Conservation (phyloP, 345 rosid genomes). For the Toxicodendron radicans region DNA sequence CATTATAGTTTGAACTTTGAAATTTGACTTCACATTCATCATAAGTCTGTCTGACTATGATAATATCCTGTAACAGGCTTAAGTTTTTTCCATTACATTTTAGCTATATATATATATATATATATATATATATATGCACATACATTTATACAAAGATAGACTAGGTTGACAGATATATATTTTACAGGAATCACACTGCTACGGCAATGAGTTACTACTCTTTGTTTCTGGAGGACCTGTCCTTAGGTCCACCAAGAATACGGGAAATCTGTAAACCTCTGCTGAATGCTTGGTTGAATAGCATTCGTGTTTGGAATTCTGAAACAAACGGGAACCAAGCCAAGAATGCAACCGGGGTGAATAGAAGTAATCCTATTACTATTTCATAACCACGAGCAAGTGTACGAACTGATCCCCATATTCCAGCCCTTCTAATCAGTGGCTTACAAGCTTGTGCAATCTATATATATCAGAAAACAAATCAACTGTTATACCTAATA, state of each 20-base stretch:
- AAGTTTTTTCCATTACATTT: too few relatives aligned
- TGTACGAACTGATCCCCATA: conserved; percentile 71
- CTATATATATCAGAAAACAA: conserved; percentile 23
- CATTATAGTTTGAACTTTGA: too few relatives aligned
- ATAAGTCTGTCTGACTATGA: too few relatives aligned
- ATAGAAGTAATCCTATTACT: conserved; percentile 70
- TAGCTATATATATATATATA: background rate
- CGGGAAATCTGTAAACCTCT: conserved; percentile 92
- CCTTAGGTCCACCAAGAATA: conserved; percentile 83
- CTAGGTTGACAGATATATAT: background rate
- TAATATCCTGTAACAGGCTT: too few relatives aligned
- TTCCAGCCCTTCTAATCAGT: conserved; percentile 47
- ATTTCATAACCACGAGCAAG: conserved; percentile 76
- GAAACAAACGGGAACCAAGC: conserved; percentile 95
- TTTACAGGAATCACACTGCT: too few relatives aligned
- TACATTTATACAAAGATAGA: background rate
- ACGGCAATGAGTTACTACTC: conserved; percentile 30
- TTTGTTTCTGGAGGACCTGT: conserved; percentile 54
- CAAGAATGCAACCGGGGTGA: conserved; percentile 81
- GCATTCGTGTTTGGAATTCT: conserved; percentile 87
- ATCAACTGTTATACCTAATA: too few relatives aligned
- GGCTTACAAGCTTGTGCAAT: conserved; percentile 87
- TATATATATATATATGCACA: background rate
- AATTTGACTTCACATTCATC: too few relatives aligned
- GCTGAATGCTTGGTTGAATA: conserved; percentile 94